These are phyloP conservation scores for Fraxinus excelsior DNA, from an alignment of 257 asterid genomes.

Conservation along the genomic window DNA sequence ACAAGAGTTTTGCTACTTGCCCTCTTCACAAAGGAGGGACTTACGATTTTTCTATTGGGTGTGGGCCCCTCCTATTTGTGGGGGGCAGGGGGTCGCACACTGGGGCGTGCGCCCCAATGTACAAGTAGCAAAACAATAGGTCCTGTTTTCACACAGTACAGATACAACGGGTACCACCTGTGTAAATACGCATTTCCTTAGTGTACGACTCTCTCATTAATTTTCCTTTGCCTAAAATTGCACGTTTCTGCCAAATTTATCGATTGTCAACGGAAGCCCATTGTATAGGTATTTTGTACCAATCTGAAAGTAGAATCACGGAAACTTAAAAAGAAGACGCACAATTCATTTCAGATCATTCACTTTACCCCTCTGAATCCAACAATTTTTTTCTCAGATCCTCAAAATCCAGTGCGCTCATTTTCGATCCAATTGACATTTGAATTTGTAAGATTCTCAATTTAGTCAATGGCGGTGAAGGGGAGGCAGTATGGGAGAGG, in stretches of 20 bases:
- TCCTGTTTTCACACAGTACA: not conserved
- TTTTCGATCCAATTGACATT: not conserved
- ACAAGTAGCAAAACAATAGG: not conserved
- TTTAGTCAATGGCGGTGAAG: conserved; percentile 61
- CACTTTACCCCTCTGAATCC: not conserved
- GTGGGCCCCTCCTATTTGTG: no score
- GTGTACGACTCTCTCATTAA: no score
- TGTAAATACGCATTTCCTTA: no score
- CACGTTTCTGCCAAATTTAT: conserved; percentile 4
- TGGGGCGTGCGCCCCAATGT: no score
- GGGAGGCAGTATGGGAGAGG: conserved; percentile 59
- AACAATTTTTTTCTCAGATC: not conserved
- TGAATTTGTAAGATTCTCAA: not conserved
- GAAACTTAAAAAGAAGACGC: not conserved
- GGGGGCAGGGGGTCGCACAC: no score
- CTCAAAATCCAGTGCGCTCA: not conserved
- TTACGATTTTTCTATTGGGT: no score
- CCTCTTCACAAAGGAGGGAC: no score
- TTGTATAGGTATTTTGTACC: not conserved
- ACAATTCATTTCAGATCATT: not conserved
- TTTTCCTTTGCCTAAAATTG: not conserved
- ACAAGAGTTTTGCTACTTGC: no score
- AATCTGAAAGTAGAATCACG: not conserved
- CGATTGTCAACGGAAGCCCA: no score
- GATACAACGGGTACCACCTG: not conserved